Base-by-base conservation (phyloP, 768 basidiomycete species). In the Gyrodon lividus region DNA sequence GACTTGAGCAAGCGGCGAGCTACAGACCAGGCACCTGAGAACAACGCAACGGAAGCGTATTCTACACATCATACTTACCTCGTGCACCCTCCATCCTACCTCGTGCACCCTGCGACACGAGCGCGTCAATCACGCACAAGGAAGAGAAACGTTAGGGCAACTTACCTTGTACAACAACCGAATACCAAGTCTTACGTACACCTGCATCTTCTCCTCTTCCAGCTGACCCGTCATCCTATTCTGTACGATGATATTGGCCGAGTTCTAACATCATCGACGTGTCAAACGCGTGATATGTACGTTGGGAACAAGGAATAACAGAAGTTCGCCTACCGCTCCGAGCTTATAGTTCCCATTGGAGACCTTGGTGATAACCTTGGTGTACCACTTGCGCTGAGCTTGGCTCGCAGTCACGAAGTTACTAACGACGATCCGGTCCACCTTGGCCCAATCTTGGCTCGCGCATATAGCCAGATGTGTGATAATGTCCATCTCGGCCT, bases 201-300 rank as follows among this genome's bases (percentile, higher is more conserved):
- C 84, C 62, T 94, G 87, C 93, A 98, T 99, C 76, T 98, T 98
- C 74, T 98, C 96, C 71, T 99, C 96, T 64, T 94, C 89, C 51
- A 98, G 66, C 66, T 92, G 89, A 0, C 96, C 96, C 0, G 92
- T 94, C 68, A 83, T 70, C 13, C 96, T 79, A 65, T 98, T 94
- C 72, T 98, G 96, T 1, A 99, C 95, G 52, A 98, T 92, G 58
- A 99, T 97, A 65, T 99, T 99, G 22, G 94, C 96, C 46, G 92
- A 95, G 63, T 99, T 97, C 89, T 92, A 40, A 8, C 13, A 35
- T 58, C 46, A 50, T 58, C 46, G 50, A 42, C 42, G 42, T 41
- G 47, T 34, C 5, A 1, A 28, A n/a, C 47, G 19, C 47, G 17
- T 23, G 6, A 37, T 16, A 37, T 22, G 22, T 17, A 23, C 20